Percentiles rank a stretch among this genome's conserved stretches.
phyloP scores from a whole-genome alignment of 225 moss, liverwort and hornwort species.

The Pseudoscleropodium purum region DNA sequence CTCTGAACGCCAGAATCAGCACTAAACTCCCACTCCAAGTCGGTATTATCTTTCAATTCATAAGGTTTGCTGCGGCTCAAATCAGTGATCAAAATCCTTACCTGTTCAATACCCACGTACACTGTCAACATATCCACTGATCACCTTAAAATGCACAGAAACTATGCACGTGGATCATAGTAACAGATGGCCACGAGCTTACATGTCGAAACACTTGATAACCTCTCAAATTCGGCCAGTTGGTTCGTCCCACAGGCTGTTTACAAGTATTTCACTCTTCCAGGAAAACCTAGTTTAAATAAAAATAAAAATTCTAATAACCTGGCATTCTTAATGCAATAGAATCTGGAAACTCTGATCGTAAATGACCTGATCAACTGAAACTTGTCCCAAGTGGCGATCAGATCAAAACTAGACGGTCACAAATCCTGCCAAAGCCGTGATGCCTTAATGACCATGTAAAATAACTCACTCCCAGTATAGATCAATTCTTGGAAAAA shows the following conservation, averaged over 20 bases:
- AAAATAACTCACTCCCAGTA: neutral
- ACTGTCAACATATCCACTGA: neutral
- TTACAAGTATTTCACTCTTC: neutral
- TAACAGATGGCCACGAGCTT: neutral
- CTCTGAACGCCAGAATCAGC: constrained; percentile 6
- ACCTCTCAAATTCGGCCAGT: neutral
- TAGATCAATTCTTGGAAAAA: neutral
- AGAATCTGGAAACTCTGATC: neutral
- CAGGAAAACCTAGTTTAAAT: neutral
- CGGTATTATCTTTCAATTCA: constrained; percentile 28
- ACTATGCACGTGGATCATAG: neutral
- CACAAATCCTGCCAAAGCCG: neutral
- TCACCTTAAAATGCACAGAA: neutral
- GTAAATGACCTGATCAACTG: neutral
- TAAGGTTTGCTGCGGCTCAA: constrained; percentile 60
- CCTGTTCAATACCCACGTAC: constrained; percentile 15
- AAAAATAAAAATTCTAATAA: neutral
- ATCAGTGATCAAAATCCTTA: constrained; percentile 65
- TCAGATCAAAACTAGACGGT: neutral
- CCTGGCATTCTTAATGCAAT: neutral
- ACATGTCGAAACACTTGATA: neutral
- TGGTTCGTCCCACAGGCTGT: neutral
- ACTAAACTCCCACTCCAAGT: constrained; percentile 69
- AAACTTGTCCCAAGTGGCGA: neutral
- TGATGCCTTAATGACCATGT: neutral